These are phyloP conservation scores for Penicillium paxilli DNA, from an alignment of 495 filamentous ascomycete species.

Conservation along the genomic window DNA sequence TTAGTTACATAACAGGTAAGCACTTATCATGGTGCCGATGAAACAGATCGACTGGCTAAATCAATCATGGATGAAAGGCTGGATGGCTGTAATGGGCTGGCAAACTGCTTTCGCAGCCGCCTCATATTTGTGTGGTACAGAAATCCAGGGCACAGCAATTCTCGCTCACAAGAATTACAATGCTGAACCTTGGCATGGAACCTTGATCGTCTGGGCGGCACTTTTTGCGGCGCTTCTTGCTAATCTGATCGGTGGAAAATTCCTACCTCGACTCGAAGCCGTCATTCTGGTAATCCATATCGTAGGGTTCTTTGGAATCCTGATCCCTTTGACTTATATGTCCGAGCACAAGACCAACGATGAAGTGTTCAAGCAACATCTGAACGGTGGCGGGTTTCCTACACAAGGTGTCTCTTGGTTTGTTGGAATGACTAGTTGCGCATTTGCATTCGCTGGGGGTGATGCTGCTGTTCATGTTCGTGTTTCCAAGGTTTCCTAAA, in stretches of 20 bases:
- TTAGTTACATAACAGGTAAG: constrained; percentile 43
- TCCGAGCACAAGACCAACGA: constrained; percentile 21
- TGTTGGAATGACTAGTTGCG: constrained; percentile 29
- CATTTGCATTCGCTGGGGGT: constrained; percentile 30
- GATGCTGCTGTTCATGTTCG: constrained; percentile 32
- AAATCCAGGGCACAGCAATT: constrained; percentile 36
- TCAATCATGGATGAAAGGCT: constrained; percentile 15
- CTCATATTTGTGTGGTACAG: constrained; percentile 31
- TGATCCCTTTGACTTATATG: constrained; percentile 36
- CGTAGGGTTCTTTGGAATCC: constrained; percentile 46
- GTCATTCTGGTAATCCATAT: constrained; percentile 41
- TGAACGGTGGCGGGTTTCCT: constrained; percentile 35
- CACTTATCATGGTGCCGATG: not conserved
- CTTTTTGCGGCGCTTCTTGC: constrained; percentile 17
- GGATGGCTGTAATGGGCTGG: constrained; percentile 37
- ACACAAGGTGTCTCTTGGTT: constrained; percentile 35
- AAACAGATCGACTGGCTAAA: not conserved
- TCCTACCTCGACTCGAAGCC: constrained; percentile 40
- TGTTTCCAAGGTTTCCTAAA: too few species aligned
- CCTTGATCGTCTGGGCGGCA: constrained; percentile 38
- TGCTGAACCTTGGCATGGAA: constrained; percentile 39
- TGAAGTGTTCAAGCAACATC: constrained; percentile 35
- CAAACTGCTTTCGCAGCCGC: constrained; percentile 26
- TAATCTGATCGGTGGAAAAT: constrained; percentile 35
- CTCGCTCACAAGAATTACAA: constrained; percentile 19